Conservation (phyloP, 176 grass and related monocot genomes). For the Aegilops umbellulata region DNA sequence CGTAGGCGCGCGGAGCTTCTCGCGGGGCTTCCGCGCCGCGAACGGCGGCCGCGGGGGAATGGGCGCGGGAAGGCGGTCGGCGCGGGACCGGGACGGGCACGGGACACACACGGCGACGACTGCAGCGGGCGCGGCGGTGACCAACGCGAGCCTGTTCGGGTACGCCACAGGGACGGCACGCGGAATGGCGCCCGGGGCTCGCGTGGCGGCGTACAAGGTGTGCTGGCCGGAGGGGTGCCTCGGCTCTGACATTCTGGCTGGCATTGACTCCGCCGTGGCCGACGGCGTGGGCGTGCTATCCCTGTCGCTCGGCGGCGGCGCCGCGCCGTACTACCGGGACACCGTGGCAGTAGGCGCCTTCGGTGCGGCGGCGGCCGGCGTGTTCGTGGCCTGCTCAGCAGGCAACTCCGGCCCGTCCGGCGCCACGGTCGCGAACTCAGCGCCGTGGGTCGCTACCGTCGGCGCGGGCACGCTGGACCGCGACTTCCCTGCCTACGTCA, state of each 20-base stretch:
- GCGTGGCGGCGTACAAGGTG: conserved; percentile 93
- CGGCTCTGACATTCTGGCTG: conserved; percentile 87
- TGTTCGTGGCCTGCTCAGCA: conserved; percentile 95
- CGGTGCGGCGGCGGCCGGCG: conserved; percentile 60
- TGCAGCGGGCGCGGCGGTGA: conserved; percentile 57
- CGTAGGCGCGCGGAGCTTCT: conserved; percentile 85
- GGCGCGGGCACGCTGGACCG: conserved; percentile 82
- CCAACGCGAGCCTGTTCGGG: conserved; percentile 86
- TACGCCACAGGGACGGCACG: conserved; percentile 87
- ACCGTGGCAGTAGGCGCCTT: conserved; percentile 84
- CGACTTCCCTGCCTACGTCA: conserved; percentile 67
- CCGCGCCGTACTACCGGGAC: conserved; percentile 82
- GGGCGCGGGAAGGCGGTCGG: conserved; percentile 34
- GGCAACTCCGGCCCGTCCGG: conserved; percentile 77
- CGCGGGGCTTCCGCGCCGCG: conserved; percentile 63
- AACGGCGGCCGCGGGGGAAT: conserved; percentile 7
- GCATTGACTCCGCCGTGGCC: conserved; percentile 70
- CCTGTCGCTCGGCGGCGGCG: conserved; percentile 85
- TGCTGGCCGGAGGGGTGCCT: conserved; percentile 87
- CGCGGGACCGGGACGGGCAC: conserved; percentile 84
- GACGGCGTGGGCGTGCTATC: conserved; percentile 86
- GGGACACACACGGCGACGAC: conserved; percentile 93
- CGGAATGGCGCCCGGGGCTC: conserved; percentile 76
- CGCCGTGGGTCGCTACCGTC: conserved; percentile 90
- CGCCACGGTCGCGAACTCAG: conserved; percentile 73